These are phyloP conservation scores for Jacaranda mimosifolia DNA, from an alignment of 257 asterid genomes.

Conservation along the genomic window DNA sequence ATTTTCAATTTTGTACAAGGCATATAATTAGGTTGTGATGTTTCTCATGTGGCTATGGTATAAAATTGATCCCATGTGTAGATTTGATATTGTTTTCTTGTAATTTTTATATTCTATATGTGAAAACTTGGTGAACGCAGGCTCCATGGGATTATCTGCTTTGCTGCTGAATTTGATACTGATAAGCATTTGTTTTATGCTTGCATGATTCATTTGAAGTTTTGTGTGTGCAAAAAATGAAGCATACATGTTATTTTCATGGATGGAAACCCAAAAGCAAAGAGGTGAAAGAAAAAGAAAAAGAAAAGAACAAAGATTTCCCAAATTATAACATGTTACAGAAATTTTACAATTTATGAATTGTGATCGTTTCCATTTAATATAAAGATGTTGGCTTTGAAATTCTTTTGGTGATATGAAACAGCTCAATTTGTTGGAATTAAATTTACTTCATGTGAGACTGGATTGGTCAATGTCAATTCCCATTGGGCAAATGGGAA, in stretches of 20 bases:
- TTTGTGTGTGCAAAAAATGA: background rate
- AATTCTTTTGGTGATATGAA: slow-evolving; percentile 3
- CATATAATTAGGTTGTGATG: background rate
- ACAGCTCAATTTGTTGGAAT: slow-evolving; percentile 7
- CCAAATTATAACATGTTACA: background rate
- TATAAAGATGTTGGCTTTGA: background rate
- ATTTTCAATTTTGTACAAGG: slow-evolving; percentile 6
- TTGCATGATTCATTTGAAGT: background rate
- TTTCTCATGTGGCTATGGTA: background rate
- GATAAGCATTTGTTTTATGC: background rate
- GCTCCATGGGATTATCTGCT: background rate
- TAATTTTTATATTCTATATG: background rate
- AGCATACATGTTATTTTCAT: background rate
- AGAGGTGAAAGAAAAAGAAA: slow-evolving; percentile 1
- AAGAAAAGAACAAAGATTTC: background rate
- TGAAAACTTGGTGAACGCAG: background rate
- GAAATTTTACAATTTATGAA: background rate
- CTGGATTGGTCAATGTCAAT: background rate
- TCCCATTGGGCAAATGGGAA: background rate
- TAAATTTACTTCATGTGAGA: background rate
- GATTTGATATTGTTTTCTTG: background rate
- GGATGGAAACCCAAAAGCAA: slow-evolving; percentile 9
- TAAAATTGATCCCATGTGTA: slow-evolving; percentile 25
- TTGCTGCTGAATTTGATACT: slow-evolving; percentile 1
- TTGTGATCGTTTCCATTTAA: background rate